Conservation (phyloP, 805 yeast species). For the Pichia eremophila region DNA sequence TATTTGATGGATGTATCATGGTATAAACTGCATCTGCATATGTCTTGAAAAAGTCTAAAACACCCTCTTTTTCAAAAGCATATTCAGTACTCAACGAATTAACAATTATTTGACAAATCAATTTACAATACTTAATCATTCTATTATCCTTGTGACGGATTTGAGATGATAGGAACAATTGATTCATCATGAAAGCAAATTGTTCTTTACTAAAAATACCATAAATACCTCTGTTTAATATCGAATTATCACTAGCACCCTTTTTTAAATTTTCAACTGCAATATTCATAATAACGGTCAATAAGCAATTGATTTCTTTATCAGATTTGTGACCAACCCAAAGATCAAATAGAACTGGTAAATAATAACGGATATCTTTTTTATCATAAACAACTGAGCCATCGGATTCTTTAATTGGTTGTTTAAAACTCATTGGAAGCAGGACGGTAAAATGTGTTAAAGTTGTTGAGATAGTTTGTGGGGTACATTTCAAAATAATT, state of each 20-base stretch:
- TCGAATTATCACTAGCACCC: constrained; percentile 22
- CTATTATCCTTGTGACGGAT: constrained; percentile 16
- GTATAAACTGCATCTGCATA: constrained; percentile 66
- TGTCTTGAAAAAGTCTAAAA: constrained; percentile 42
- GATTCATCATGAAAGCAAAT: constrained; percentile 48
- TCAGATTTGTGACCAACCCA: constrained; percentile 52
- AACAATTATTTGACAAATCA: constrained; percentile 37
- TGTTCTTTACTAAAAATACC: constrained; percentile 63
- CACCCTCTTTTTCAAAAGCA: constrained; percentile 32
- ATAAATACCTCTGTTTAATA: constrained; percentile 34
- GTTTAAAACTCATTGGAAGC: constrained; percentile 38
- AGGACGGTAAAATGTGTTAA: constrained; percentile 44
- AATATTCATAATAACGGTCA: constrained; percentile 55
- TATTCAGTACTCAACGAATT: constrained; percentile 50
- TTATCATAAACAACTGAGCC: constrained; percentile 15
- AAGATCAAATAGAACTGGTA: constrained; percentile 60
- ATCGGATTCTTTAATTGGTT: constrained; percentile 10
- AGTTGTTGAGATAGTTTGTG: constrained; percentile 41
- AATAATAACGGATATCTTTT: constrained; percentile 34
- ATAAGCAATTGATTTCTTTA: constrained; percentile 49
- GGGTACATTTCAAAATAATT: constrained; percentile 43
- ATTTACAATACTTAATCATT: constrained; percentile 18
- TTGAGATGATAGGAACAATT: constrained; percentile 28
- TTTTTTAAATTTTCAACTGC: constrained; percentile 38
- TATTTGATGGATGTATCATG: constrained; percentile 84